These are phyloP conservation scores for Pontederia paniculata DNA, from an alignment of 176 grass and related monocot genomes.

Conservation along the genomic window DNA sequence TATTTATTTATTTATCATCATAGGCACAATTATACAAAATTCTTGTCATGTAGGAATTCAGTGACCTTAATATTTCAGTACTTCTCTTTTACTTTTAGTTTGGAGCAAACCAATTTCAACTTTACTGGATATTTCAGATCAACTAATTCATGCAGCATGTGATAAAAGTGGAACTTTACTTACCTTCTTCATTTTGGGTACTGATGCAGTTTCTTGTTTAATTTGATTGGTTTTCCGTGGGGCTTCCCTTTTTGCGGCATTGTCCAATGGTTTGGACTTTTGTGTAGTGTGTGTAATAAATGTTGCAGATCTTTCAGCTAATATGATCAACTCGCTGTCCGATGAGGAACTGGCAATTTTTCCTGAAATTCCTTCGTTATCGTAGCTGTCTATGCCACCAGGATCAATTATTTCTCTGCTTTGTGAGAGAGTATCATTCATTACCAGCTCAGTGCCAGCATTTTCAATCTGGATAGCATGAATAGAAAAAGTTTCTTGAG, in stretches of 20 bases:
- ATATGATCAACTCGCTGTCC: background rate
- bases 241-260: background rate
- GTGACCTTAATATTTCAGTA: too few species aligned
- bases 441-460: background rate
- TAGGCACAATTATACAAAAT: too few species aligned
- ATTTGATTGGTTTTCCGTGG: background rate
- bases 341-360: background rate
- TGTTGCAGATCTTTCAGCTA: background rate
- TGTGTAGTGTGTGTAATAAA: background rate
- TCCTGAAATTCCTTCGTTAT: background rate
- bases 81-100: background rate
- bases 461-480: background rate
- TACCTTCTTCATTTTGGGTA: background rate
- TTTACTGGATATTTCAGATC: background rate
- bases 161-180: background rate
- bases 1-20: too few species aligned
- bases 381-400: background rate
- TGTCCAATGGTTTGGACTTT: background rate
- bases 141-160: background rate
- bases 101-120: background rate
- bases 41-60: too few species aligned
- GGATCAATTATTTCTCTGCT: background rate
- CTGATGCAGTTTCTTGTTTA: background rate
- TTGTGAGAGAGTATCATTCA: background rate
- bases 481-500: background rate